Conservation (phyloP, 352 stramenopile species). For the Albugo laibachii region DNA sequence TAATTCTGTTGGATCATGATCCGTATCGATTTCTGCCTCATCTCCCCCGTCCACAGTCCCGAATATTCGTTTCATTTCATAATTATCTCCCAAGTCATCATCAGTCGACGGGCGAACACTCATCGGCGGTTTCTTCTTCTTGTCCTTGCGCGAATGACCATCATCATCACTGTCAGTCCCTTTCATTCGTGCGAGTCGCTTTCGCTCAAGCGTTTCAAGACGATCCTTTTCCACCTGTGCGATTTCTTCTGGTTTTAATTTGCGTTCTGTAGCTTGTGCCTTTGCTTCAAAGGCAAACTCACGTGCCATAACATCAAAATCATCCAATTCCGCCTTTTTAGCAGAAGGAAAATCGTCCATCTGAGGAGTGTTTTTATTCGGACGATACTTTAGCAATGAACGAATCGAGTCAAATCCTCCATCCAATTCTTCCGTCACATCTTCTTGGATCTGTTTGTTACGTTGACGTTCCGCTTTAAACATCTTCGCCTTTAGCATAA, state of each 20-base stretch:
- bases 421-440: constrained; percentile 57
- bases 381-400: constrained; percentile 53
- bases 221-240: constrained; percentile 84
- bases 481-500: constrained; percentile 83
- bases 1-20: not conserved
- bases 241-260: constrained; percentile 87
- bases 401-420: constrained; percentile 43
- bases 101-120: constrained; percentile 43
- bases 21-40: constrained; percentile 7
- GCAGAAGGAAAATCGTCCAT: constrained; percentile 30
- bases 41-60: constrained; percentile 25
- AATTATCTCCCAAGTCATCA: constrained; percentile 81
- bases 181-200: constrained; percentile 88
- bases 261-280: constrained; percentile 84
- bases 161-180: constrained; percentile 61
- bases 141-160: constrained; percentile 25
- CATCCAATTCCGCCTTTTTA: constrained; percentile 54
- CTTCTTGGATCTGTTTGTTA: constrained; percentile 62
- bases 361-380: constrained; percentile 41
- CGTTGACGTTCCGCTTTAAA: constrained; percentile 78
- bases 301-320: constrained; percentile 67
- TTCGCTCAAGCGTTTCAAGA: constrained; percentile 83
- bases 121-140: constrained; percentile 24
- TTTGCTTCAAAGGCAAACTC: constrained; percentile 84
- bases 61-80: constrained; percentile 44